Base-by-base conservation (phyloP, 192 early-diverging fungal species). In the Mortierella hygrophila region DNA sequence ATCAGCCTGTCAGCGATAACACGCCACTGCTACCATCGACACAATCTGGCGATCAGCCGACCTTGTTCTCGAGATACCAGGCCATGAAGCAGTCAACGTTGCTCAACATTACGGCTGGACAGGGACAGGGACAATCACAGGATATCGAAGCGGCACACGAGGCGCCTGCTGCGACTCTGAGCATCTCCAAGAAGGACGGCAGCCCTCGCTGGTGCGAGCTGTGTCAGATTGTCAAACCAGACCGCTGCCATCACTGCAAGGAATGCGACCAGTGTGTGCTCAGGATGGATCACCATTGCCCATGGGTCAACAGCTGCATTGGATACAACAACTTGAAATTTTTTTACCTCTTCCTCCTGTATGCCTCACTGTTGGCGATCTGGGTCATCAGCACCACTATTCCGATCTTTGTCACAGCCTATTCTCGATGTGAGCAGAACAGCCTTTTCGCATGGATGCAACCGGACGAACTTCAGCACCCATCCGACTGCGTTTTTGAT, bases 181-280 rank as follows among this genome's bases (percentile, higher is more conserved):
- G 81, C 40, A 76, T 83, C 38, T 35, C 86, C 23, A 78, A 88
- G 40, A 72, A 74, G 35, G 82, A 80, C 55, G 78, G 87, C 6
- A 60, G 77, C 6, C 72, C 68, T 21, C 77, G 81, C 6, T 83
- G 82, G 82, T 82, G 82, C 70, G 81, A 81, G 57, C 70, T 83
- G 40, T 92, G 91, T 60, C 74, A 86, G 49, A 80, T 89, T 29
- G 87, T 83, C 82, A 92, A 91, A 37, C 90, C 91, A 8, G 91
- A 92, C 69, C 84, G 91, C 23, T 87, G 89, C 63, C 91, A 92
- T 76, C 91, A 92, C 65, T 92, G 91, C 74, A 82, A 88, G 37
- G 88, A 88, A 29, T 92, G 91, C 77, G 83, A 88, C 65, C 63
- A 70, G 13, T 92, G 91, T 73, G 90, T 92, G 15, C 77, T 92